Base-by-base conservation (phyloP, 2,329 filamentous ascomycete species). In the Nemania bipapillata region DNA sequence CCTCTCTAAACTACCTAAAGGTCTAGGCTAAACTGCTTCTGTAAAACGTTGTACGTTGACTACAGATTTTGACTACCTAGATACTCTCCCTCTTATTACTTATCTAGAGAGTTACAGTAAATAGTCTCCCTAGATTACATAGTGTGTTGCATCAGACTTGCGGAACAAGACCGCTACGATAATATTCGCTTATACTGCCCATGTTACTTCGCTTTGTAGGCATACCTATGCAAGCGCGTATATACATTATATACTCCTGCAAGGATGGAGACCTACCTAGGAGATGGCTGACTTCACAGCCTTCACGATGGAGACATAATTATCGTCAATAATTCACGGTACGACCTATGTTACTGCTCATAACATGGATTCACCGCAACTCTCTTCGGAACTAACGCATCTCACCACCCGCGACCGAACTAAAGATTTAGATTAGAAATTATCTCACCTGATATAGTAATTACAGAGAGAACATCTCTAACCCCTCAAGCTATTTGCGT, bases 261-360 rank as follows among this genome's bases (percentile, higher is more conserved):
- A 52, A 17, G 37, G 17, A 37, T 49, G 30, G 28, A 45, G n/a
- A n/a, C n/a, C n/a, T n/a, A n/a, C n/a, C n/a, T n/a, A n/a, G n/a
- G n/a, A 4, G 11, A 15, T 42, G 45, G 62, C 62, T 63, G 66
- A 66, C 56, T 61, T 68, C 66, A 68, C 66, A 68, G 63, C 66
- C 66, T 32, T 62, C 30, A 35, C 3, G 17, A 20, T 61, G 49
- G 60, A 64, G 55, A 47, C 32, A 6, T n/a, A 24, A 54, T 28
- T 22, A 49, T 55, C 11, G 28, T 45, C 35, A 42, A 57, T 28
- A 56, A 28, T 17, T n/a, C 40, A 45, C 6, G 40, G 22, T 50
- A 26, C 15, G 4, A 4, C 40, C 12, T 15, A 15, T 50, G 17
- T 22, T 28, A 50, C 9, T 12, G 20, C 4, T 32, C 30, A 63